Evolutionary conservation across 2,329 filamentous ascomycete genomes (phyloP), one percentile per base, ranked within the genome.

Genomic region (Botrytis tulipae): DNA sequence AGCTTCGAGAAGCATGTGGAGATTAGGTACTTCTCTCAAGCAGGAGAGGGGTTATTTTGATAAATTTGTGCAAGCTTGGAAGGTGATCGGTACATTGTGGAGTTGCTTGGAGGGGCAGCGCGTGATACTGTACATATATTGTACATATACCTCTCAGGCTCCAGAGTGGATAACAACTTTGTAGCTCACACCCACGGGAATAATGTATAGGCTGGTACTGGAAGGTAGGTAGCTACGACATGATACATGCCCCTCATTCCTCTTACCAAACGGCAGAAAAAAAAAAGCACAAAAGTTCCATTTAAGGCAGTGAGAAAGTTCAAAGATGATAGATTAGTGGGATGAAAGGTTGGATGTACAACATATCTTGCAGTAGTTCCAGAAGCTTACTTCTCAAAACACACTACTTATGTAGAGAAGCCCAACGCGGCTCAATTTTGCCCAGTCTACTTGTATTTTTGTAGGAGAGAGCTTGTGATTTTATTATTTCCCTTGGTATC

Each of bases 371-470:
- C 65, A 68, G 65, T 54, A 54, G 65, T 37, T 35, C 14, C 25
- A 42, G 32, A 68, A 42, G n/a, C 62, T 35, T 66, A 48, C 59
- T 37, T 61, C 22, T n/a, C 60, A 54, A 32, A 29, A 22, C 16
- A 42, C 9, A 57, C 66, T 68, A 68, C 35, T 68, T 37, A 68
- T 68, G 66, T 68, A 48, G n/a, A 40, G 35, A 57, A 57, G 66
- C 66, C 66, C 66, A 68, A 51, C 65, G 66, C 25, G 66, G 35
- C 65, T 68, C 65, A 42, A 57, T 22, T 40, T 37, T 54, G 65
- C 35, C 25, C 66, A 54, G 48, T 16, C 42, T 20, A 40, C 40
- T 32, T 66, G 44, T 37, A 66, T n/a, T 40, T 37, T 67, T 67
- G 65, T 37, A 48, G 40, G 32, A 40, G 63, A n/a, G 8, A 67